Conservation (phyloP, 257 asterid species). For the Primulina tabacum region DNA sequence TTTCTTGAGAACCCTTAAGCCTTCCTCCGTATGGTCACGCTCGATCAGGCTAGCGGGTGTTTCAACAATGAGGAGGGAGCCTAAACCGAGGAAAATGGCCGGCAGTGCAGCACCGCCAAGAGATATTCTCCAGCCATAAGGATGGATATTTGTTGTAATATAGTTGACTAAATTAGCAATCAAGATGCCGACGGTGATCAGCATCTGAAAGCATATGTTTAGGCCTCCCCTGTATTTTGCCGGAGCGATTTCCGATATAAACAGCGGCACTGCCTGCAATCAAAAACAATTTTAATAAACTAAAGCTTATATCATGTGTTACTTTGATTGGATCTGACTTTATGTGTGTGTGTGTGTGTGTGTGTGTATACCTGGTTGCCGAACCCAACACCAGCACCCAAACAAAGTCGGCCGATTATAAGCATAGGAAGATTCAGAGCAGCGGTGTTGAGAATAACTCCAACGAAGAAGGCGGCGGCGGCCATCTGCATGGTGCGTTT, state of each 20-base stretch:
- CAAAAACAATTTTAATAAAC: background rate
- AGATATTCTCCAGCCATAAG: constrained; percentile 40
- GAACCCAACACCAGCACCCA: constrained; percentile 41
- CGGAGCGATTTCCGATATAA: constrained; percentile 44
- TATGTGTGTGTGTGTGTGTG: background rate
- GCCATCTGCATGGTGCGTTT: constrained; percentile 34
- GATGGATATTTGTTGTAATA: constrained; percentile 15
- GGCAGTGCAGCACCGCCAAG: constrained; percentile 42
- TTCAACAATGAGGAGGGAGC: constrained; percentile 35
- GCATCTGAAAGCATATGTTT: constrained; percentile 34
- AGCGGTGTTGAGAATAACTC: constrained; percentile 26
- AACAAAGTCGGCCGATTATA: constrained; percentile 34
- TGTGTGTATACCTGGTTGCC: constrained; percentile 35
- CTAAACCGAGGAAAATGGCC: constrained; percentile 33
- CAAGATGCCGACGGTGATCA: constrained; percentile 36
- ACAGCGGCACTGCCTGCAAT: constrained; percentile 45
- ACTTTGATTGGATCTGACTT: no score
- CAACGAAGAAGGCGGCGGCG: constrained; percentile 26
- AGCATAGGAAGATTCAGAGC: constrained; percentile 27
- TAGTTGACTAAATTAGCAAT: constrained; percentile 32
- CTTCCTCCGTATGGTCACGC: constrained; percentile 29
- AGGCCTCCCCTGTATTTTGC: constrained; percentile 35
- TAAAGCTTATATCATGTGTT: background rate
- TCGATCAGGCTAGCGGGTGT: constrained; percentile 43
- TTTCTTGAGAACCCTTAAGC: constrained; percentile 24